Evolutionary conservation across 805 yeast genomes (phyloP), one percentile per base, ranked within the genome.

Genomic region (Limtongia smithiae): DNA sequence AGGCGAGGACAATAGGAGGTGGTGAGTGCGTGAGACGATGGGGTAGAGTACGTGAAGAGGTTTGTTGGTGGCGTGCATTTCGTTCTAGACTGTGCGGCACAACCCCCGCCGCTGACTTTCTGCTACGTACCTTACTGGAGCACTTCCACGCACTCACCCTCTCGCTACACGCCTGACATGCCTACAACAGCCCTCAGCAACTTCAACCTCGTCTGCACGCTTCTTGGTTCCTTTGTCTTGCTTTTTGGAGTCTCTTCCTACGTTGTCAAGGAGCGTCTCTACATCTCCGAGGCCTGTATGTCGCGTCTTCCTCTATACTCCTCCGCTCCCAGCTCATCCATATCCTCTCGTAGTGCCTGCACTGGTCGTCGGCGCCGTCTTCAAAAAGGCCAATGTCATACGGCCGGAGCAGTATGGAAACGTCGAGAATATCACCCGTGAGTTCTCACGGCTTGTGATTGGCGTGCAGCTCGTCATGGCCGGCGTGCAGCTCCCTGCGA

Each of bases 381-480:
- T 80, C 42, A 81, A 79, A 57, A 75, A 81, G 60, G 65, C 79
- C 17, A 64, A 71, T 36, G 80, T 85, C 83, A 73, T 81, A 48
- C 64, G 73, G 50, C 85, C 85, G 2, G 58, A 69, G 1, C 64
- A 73, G 4, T 79, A 83, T 1, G 75, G 79, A 50, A 65, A 75
- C 31, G 53, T 54, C 11, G 76, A 74, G 44, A 70, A 70, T 44
- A 71, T 81, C 41, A 80, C 85, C 0, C 65, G 78, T 55, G 83
- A 80, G 54, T 70, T 81, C 30, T 72, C 83, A 52, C 69, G 88
- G 37, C 75, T 83, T 2, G 82, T 83, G 12, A 69, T 83, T 53
- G 81, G 84, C 57, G 77, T 83, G 51, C 89, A 83, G 69, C 80
- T 83, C 41, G 81, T 81, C 48, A 80, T 86, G 2, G 85, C 81